A percentile compares a stretch with the other conserved stretches of the same genome.
Conservation (phyloP, 2,329 filamentous ascomycete species). For the Fusarium zealandicum region DNA sequence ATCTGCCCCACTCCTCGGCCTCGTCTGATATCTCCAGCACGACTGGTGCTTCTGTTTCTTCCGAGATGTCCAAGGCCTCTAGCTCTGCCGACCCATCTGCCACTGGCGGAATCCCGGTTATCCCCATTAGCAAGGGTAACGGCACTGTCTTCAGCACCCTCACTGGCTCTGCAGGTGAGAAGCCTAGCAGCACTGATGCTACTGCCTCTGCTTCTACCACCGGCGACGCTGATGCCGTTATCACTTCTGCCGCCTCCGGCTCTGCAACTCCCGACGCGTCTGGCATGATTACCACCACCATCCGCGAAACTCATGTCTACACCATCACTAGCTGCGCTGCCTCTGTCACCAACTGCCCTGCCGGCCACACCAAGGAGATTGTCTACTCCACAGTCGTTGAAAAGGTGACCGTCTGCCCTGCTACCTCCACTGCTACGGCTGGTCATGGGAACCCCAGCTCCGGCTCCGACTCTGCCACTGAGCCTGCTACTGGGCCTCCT, state of each 20-base stretch:
- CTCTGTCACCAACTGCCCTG: conserved; percentile 50
- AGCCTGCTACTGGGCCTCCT: background rate
- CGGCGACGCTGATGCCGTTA: conserved; percentile 9
- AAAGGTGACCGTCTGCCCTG: conserved; percentile 36
- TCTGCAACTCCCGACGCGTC: conserved; percentile 19
- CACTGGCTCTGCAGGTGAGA: background rate
- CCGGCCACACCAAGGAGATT: conserved; percentile 45
- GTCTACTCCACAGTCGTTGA: conserved; percentile 37
- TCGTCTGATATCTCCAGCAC: background rate
- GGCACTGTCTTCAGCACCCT: conserved; percentile 24
- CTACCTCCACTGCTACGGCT: conserved; percentile 21
- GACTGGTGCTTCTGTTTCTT: background rate
- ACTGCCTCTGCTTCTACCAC: conserved; percentile 6
- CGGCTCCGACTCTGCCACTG: background rate
- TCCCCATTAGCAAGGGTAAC: conserved; percentile 11
- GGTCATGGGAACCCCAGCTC: background rate
- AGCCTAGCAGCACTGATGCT: background rate
- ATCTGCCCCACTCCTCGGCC: background rate
- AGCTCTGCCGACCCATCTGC: background rate
- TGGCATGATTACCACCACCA: conserved; percentile 34
- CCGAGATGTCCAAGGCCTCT: background rate
- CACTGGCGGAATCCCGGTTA: conserved; percentile 8
- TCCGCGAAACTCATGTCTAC: conserved; percentile 36
- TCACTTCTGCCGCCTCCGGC: conserved; percentile 7
- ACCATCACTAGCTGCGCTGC: conserved; percentile 49